Conservation (phyloP, 2,329 filamentous ascomycete species). For the Juglanconis oblonga region DNA sequence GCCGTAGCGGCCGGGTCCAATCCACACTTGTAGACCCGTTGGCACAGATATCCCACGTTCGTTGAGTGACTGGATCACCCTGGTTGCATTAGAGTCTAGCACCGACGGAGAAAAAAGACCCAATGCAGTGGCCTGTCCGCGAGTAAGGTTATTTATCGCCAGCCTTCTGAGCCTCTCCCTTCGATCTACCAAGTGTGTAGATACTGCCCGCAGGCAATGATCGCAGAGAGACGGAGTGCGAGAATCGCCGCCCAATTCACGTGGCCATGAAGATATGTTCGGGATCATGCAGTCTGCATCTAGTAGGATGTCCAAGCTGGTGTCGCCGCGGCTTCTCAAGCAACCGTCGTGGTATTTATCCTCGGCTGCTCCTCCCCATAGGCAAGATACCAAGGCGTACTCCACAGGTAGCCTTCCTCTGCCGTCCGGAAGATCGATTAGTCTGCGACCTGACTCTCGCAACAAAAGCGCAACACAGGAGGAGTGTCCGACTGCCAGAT, state of each 20-base stretch:
- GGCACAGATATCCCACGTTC: background rate
- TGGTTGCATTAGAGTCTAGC: background rate
- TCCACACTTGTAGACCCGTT: background rate
- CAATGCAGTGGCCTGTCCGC: background rate
- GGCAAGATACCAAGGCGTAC: background rate
- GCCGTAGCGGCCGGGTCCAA: background rate
- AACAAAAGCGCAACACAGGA: background rate
- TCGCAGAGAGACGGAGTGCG: background rate
- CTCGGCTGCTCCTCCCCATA: background rate
- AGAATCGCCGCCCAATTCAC: background rate
- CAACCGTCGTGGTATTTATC: background rate
- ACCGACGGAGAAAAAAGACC: background rate
- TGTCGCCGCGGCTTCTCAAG: background rate
- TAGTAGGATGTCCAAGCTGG: background rate
- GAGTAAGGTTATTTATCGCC: background rate
- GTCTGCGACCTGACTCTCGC: background rate
- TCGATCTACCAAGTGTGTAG: background rate
- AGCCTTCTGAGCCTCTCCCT: background rate
- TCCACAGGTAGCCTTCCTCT: background rate
- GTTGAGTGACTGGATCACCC: background rate
- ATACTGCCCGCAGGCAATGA: background rate
- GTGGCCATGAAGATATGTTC: background rate
- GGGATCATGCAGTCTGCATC: background rate
- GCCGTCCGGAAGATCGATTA: background rate
- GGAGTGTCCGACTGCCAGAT: constrained; percentile 1